Percentiles rank a stretch among this genome's conserved stretches.
Evolutionary conservation across 306 rosid species (phyloP).

Genomic region (Boehmeria nivea): DNA sequence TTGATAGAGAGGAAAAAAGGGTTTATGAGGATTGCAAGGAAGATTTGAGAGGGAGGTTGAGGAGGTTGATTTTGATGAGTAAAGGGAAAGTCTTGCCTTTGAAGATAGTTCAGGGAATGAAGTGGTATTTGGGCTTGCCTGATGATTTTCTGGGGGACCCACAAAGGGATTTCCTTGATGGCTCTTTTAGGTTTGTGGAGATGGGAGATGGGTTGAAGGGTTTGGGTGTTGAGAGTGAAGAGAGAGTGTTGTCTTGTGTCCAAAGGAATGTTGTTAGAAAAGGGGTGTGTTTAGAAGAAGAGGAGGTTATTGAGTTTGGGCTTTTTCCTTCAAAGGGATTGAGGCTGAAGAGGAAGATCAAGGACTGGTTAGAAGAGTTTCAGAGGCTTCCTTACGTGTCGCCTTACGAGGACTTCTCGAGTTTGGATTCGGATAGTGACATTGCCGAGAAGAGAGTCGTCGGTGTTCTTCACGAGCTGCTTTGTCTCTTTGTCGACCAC

Average conservation of each 20-base stretch:
- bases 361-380: slow-evolving; percentile 62
- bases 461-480: slow-evolving; percentile 79
- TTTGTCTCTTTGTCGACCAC: slow-evolving; percentile 76
- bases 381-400: slow-evolving; percentile 83
- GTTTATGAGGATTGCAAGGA: slow-evolving; percentile 53
- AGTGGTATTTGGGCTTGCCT: slow-evolving; percentile 89
- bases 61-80: slow-evolving; percentile 76
- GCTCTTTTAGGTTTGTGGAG: slow-evolving; percentile 59
- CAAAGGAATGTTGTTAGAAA: slow-evolving; percentile 57
- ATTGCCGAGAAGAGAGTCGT: slow-evolving; percentile 68
- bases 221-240: slow-evolving; percentile 45
- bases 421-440: slow-evolving; percentile 54
- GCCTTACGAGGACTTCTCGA: slow-evolving; percentile 60
- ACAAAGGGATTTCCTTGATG: slow-evolving; percentile 50
- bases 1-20: slow-evolving; percentile 61
- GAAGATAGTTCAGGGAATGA: slow-evolving; percentile 78
- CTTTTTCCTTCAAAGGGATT: slow-evolving; percentile 68
- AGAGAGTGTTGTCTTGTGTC: slow-evolving; percentile 46
- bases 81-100: slow-evolving; percentile 59
- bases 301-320: slow-evolving; percentile 62
- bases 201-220: slow-evolving; percentile 75
- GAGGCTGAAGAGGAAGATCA: slow-evolving; percentile 75
- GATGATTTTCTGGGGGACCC: slow-evolving; percentile 45
- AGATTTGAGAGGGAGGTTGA: slow-evolving; percentile 60
- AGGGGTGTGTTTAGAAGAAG: slow-evolving; percentile 42